Percentiles rank a stretch among this genome's conserved stretches.
These are phyloP conservation scores for Pseudogymnoascus destructans DNA, from an alignment of 2,329 filamentous ascomycete genomes.

Conservation along the genomic window DNA sequence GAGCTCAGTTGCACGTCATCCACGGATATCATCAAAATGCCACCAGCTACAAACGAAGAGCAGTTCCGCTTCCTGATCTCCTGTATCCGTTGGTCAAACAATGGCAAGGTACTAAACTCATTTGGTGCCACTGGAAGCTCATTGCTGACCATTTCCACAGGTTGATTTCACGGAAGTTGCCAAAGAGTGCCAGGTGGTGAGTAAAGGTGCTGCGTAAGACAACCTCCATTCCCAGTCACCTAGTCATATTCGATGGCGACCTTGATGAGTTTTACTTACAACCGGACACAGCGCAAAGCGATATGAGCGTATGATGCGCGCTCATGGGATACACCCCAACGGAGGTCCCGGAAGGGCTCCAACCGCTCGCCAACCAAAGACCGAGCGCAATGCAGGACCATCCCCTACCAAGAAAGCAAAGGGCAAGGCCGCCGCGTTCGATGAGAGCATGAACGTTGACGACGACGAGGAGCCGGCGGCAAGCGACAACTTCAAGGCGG, in stretches of 20 bases:
- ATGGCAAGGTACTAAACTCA: conserved; percentile 41
- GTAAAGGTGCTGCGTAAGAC: conserved; percentile 58
- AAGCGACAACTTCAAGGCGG: neutral
- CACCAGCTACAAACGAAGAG: conserved; percentile 36
- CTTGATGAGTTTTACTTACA: conserved; percentile 7
- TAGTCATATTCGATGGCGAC: neutral
- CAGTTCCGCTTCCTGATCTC: conserved; percentile 54
- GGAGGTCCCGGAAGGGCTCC: conserved; percentile 19
- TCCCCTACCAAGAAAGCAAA: conserved; percentile 19
- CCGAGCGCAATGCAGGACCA: conserved; percentile 10
- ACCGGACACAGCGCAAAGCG: conserved; percentile 43
- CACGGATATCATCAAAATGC: conserved; percentile 32
- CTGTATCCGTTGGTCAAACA: conserved; percentile 48
- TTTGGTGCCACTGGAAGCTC: neutral
- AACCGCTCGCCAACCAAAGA: conserved; percentile 14
- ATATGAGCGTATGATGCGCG: conserved; percentile 53
- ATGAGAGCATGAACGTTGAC: conserved; percentile 14
- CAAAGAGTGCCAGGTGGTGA: conserved; percentile 46
- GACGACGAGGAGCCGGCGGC: conserved; percentile 9
- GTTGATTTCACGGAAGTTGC: conserved; percentile 55
- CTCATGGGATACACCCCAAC: conserved; percentile 34
- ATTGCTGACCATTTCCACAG: conserved; percentile 28
- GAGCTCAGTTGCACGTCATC: neutral
- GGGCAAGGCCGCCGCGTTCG: conserved; percentile 18
- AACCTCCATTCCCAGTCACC: neutral